Evolutionary conservation across 1,284 basidiomycete species (phyloP), one percentile per base, ranked within the genome.

Genomic region (Marasmius oreades): DNA sequence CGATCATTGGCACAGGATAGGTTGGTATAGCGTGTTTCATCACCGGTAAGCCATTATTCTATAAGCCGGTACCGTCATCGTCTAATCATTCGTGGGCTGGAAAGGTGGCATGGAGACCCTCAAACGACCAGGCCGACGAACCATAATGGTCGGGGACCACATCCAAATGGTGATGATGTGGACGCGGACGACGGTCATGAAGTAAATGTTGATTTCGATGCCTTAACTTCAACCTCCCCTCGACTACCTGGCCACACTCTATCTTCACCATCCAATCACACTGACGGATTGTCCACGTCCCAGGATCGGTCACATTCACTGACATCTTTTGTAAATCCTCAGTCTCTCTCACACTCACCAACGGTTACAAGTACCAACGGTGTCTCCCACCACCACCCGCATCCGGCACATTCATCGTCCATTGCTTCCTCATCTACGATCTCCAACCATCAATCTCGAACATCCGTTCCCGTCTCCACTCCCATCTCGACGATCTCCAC

Each of bases 1-100:
- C 56, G 87, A 90, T 62, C 85, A 88, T 59, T 90, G 87, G 87
- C 84, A 87, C 62, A 76, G 80, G 53, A 77, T 78, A 28, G 86
- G 86, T 16, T 90, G 87, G 87, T 90, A 88, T 64, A 74, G 75
- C 10, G 70, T 88, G 18, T 90, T 90, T 67, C 82, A 83, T 67
- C 73, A 72, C 60, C 76, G 87, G 84, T 84, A 56, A 24, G 70
- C 51, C 54, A 18, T 52, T 22, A 58, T 39, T 55, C 33, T 12
- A 28, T 50, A 53, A 18, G 45, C 37, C 24, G 22, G 57, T 28
- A n/a, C 26, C 50, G 28, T 52, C 58, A 57, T 55, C 53, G 62
- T 37, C 45, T 47, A 37, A 24, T 22, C 7, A 39, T 26, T 26
- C 12, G 55, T 54, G n/a, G n/a, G 16, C 24, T 31, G 5, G 28